phyloP scores from a whole-genome alignment of 352 stramenopile species.

The Pythium chondricola region DNA sequence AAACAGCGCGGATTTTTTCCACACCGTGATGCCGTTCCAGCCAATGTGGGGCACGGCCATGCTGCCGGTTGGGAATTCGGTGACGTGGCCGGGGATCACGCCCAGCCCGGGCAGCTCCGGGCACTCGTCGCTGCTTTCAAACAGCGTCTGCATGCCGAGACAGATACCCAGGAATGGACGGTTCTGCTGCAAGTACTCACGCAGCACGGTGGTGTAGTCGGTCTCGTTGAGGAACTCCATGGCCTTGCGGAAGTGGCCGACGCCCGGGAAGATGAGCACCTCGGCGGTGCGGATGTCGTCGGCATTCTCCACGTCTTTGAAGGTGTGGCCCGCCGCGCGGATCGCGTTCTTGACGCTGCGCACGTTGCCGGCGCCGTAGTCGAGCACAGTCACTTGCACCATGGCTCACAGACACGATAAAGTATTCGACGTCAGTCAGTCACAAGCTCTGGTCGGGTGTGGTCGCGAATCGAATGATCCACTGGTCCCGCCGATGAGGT shows the following conservation, averaged over 20 bases:
- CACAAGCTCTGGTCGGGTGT: neutral
- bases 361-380: constrained; percentile 99
- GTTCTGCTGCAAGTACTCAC: constrained; percentile 77
- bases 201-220: constrained; percentile 86
- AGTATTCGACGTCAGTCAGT: neutral
- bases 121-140: constrained; percentile 94
- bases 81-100: constrained; percentile 90
- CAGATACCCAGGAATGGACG: constrained; percentile 97
- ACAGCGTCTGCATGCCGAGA: constrained; percentile 98
- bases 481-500: too few species aligned
- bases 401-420: constrained; percentile 14
- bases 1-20: constrained; percentile 82
- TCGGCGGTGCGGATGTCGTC: constrained; percentile 89
- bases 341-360: constrained; percentile 97
- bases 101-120: constrained; percentile 84
- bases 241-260: constrained; percentile 78
- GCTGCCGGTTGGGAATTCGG: constrained; percentile 79
- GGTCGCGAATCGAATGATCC: constrained; percentile 4
- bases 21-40: constrained; percentile 94
- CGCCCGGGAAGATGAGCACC: constrained; percentile 82
- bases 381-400: constrained; percentile 87
- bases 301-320: constrained; percentile 82
- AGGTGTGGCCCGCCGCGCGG: constrained; percentile 77
- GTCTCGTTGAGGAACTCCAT: constrained; percentile 91
- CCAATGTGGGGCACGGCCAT: constrained; percentile 95